Percentiles rank a stretch among this genome's conserved stretches.
These are phyloP conservation scores for Rhodotorula sp. DNA, from an alignment of 1,284 basidiomycete species.

Conservation along the genomic window DNA sequence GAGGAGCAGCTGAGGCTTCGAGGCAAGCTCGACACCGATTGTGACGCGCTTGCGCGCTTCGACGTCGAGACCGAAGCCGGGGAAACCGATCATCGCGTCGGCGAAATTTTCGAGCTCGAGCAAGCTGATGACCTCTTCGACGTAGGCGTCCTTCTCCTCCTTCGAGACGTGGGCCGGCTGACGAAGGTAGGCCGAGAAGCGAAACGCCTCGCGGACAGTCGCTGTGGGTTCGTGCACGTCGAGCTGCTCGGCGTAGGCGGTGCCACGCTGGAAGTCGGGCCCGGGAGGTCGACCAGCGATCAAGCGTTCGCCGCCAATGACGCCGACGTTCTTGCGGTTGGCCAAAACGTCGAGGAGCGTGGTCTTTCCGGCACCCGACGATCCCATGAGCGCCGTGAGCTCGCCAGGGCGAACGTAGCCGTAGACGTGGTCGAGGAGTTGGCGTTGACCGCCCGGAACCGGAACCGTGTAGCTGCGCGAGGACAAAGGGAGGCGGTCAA, in stretches of 20 bases:
- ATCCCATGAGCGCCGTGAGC: slow-evolving; percentile 69
- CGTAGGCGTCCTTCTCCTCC: slow-evolving; percentile 73
- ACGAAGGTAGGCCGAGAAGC: slow-evolving; percentile 76
- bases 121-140: slow-evolving; percentile 73
- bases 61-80: slow-evolving; percentile 59
- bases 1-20: slow-evolving; percentile 68
- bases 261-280: slow-evolving; percentile 69
- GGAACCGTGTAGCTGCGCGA: slow-evolving; percentile 53
- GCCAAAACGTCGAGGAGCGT: slow-evolving; percentile 71
- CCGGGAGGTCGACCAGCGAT: slow-evolving; percentile 73
- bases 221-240: slow-evolving; percentile 45
- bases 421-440: slow-evolving; percentile 62
- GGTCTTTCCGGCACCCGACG: slow-evolving; percentile 65
- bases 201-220: slow-evolving; percentile 75
- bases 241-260: slow-evolving; percentile 47
- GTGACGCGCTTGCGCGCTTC: slow-evolving; percentile 76
- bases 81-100: slow-evolving; percentile 71
- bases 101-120: slow-evolving; percentile 69
- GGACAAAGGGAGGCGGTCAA: neutral
- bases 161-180: slow-evolving; percentile 67
- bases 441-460: slow-evolving; percentile 49
- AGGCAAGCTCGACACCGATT: slow-evolving; percentile 72
- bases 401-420: slow-evolving; percentile 68
- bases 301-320: slow-evolving; percentile 73
- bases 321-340: slow-evolving; percentile 70